Conservation (phyloP, 2,329 filamentous ascomycete genomes). For the Incumbomyces delicatus region DNA sequence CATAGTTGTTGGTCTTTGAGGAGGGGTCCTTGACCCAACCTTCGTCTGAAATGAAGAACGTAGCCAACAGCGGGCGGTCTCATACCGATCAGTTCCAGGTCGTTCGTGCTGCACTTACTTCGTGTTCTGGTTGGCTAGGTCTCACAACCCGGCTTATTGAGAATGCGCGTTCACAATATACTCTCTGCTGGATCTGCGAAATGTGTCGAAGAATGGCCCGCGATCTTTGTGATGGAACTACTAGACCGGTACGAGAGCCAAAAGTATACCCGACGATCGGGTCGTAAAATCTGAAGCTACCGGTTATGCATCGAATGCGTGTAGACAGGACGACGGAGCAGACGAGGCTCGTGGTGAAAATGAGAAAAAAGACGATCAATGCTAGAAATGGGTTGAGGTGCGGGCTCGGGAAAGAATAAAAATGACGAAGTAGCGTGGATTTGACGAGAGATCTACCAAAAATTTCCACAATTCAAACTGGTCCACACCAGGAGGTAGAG, state of each 20-base stretch:
- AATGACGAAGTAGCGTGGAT: constrained; percentile 6
- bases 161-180: too few species aligned
- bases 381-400: constrained; percentile 5
- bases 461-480: not conserved
- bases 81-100: too few species aligned
- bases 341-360: constrained; percentile 3
- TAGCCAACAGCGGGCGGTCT: too few species aligned
- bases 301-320: constrained; percentile 3
- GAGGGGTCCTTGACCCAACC: not conserved
- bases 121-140: too few species aligned
- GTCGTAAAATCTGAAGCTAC: not conserved
- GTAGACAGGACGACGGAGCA: not conserved
- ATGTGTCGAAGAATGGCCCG: too few species aligned
- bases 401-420: constrained; percentile 3
- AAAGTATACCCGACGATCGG: constrained; percentile 1
- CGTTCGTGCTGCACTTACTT: too few species aligned
- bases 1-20: not conserved
- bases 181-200: too few species aligned
- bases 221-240: not conserved
- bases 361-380: constrained; percentile 3
- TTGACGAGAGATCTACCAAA: constrained; percentile 2
- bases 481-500: not conserved
- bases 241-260: not conserved
- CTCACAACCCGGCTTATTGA: too few species aligned
- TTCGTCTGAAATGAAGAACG: not conserved